A percentile compares a stretch with the other conserved stretches of the same genome.
These are phyloP conservation scores for Fraxinus platypoda DNA, from an alignment of 305 asterid genomes.

Conservation along the genomic window DNA sequence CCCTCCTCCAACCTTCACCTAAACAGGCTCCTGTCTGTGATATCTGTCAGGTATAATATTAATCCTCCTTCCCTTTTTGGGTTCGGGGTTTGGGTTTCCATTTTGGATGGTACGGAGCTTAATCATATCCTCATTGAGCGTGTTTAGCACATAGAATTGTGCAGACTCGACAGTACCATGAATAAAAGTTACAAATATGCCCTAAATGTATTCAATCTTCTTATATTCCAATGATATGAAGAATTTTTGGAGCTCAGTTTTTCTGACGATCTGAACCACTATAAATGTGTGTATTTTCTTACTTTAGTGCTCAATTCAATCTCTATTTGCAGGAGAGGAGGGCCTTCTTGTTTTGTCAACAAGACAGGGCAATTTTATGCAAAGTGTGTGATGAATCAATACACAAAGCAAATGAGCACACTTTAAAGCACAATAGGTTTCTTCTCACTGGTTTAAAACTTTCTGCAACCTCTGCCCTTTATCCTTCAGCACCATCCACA, in stretches of 20 bases:
- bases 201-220: not conserved
- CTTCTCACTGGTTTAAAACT: slow-evolving; percentile 69
- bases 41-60: slow-evolving; percentile 64
- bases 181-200: not conserved
- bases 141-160: not conserved
- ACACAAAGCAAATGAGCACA: slow-evolving; percentile 68
- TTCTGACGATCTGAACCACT: not conserved
- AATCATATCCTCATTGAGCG: not conserved
- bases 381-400: slow-evolving; percentile 68
- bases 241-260: not conserved
- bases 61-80: not conserved
- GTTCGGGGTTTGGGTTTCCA: not conserved
- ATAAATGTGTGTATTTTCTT: not conserved
- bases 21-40: slow-evolving; percentile 68
- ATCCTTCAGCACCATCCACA: slow-evolving; percentile 29
- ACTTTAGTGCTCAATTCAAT: not conserved
- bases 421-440: slow-evolving; percentile 69
- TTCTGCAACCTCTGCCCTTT: slow-evolving; percentile 47
- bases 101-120: not conserved
- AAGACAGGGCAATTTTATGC: slow-evolving; percentile 85
- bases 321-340: slow-evolving; percentile 54
- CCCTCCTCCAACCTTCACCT: slow-evolving; percentile 60
- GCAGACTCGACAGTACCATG: not conserved
- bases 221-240: not conserved
- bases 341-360: slow-evolving; percentile 84